Evolutionary conservation across 2,329 filamentous ascomycete species (phyloP).

Genomic region (Aspergillus ochraceoroseus): DNA sequence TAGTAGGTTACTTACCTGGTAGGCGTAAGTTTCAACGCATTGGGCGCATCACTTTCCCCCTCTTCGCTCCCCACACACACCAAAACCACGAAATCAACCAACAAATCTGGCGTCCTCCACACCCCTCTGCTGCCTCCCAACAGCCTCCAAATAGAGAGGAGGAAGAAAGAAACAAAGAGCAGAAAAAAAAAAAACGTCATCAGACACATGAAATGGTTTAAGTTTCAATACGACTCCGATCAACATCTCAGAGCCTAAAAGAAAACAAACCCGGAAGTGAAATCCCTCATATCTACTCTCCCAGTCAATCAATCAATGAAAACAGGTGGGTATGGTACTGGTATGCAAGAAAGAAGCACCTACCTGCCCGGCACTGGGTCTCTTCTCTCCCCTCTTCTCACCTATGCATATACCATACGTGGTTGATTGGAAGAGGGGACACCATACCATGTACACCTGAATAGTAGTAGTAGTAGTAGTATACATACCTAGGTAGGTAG

Average conservation of each 20-base stretch:
- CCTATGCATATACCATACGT: no score
- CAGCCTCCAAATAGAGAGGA: no score
- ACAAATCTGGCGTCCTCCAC: no score
- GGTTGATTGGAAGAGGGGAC: no score
- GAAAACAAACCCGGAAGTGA: slow-evolving; percentile 10
- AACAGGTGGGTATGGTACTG: no score
- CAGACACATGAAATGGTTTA: not conserved
- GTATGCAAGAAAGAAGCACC: no score
- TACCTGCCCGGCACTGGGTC: no score
- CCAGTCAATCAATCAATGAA: not conserved
- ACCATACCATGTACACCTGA: no score
- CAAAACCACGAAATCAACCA: no score
- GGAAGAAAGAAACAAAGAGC: slow-evolving; percentile 2
- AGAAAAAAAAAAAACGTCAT: slow-evolving; percentile 1
- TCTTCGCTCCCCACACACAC: not conserved
- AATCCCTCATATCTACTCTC: not conserved
- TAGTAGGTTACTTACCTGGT: not conserved
- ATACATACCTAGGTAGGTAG: no score
- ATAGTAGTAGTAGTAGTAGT: not conserved
- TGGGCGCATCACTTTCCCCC: no score
- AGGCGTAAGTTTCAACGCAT: not conserved
- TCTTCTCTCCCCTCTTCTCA: not conserved
- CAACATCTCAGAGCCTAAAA: slow-evolving; percentile 2
- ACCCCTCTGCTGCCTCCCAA: no score
- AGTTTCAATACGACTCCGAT: slow-evolving; percentile 7